These are phyloP conservation scores for Neonectria neomacrospora DNA, from an alignment of 2,329 filamentous ascomycete species.

Conservation along the genomic window DNA sequence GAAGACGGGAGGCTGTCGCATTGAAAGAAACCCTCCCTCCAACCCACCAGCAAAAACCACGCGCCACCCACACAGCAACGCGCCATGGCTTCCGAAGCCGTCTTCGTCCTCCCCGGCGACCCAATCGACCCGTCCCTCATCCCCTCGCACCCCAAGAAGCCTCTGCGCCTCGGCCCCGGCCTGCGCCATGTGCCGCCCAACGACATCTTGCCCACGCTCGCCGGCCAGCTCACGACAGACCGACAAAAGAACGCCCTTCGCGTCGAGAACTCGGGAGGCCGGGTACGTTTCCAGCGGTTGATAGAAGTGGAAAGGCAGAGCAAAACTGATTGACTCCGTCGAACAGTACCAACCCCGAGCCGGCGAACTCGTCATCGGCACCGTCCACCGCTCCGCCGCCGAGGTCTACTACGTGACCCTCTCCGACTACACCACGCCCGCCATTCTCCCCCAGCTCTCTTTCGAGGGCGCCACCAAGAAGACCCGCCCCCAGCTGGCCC, in stretches of 20 bases:
- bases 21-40: conserved; percentile 15
- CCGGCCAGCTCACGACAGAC: conserved; percentile 75
- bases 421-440: conserved; percentile 71
- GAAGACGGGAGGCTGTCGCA: conserved; percentile 29
- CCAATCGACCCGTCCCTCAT: conserved; percentile 72
- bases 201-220: conserved; percentile 75
- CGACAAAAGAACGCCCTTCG: conserved; percentile 80
- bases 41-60: conserved; percentile 8
- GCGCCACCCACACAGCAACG: conserved; percentile 9
- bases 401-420: conserved; percentile 86
- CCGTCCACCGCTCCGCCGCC: conserved; percentile 77
- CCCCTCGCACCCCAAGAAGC: conserved; percentile 73
- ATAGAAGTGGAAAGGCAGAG: background rate
- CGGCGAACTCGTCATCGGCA: conserved; percentile 91
- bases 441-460: conserved; percentile 84
- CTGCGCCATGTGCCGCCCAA: conserved; percentile 84
- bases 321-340: conserved; percentile 37
- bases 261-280: conserved; percentile 76
- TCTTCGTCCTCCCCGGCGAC: conserved; percentile 85
- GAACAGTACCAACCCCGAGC: conserved; percentile 79
- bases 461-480: conserved; percentile 95
- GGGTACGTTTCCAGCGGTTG: conserved; percentile 60
- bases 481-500: conserved; percentile 80
- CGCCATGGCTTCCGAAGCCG: conserved; percentile 66
- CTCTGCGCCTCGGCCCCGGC: conserved; percentile 85